Conservation (phyloP, 768 basidiomycete species). For the Boletus fagicola region DNA sequence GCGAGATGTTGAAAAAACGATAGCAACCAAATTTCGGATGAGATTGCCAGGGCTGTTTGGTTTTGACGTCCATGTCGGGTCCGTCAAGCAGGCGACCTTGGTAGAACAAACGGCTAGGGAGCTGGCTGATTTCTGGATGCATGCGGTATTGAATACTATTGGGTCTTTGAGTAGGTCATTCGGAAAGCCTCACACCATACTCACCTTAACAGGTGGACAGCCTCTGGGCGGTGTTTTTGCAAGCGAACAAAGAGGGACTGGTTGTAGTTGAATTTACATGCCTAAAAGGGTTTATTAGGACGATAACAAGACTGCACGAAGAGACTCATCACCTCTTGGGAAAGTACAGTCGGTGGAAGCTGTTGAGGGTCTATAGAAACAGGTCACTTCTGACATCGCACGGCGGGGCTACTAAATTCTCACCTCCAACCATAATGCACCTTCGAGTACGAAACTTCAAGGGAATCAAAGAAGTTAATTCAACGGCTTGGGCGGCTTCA, state of each 20-base stretch:
- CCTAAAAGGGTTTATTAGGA: constrained; percentile 39
- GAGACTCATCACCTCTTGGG: constrained; percentile 46
- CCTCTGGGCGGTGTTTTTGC: constrained; percentile 73
- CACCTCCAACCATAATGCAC: constrained; percentile 93
- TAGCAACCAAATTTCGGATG: constrained; percentile 79
- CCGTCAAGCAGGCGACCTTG: constrained; percentile 77
- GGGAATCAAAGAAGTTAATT: constrained; percentile 92
- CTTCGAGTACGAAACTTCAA: constrained; percentile 80
- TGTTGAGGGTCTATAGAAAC: constrained; percentile 71
- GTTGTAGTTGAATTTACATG: constrained; percentile 72
- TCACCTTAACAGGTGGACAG: constrained; percentile 88
- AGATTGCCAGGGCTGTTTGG: constrained; percentile 81
- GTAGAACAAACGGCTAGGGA: constrained; percentile 91
- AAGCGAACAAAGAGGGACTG: constrained; percentile 92
- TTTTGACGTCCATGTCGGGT: constrained; percentile 82
- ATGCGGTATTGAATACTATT: constrained; percentile 97
- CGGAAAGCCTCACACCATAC: constrained; percentile 9
- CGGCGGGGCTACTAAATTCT: constrained; percentile 1
- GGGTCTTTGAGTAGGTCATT: not conserved
- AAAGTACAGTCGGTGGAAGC: constrained; percentile 90
- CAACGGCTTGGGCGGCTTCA: constrained; percentile 96
- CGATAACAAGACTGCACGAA: constrained; percentile 23
- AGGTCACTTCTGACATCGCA: not conserved
- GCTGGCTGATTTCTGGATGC: constrained; percentile 91
- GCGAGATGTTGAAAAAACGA: constrained; percentile 79